Percentiles rank a stretch among this genome's conserved stretches.
Conservation (phyloP, 108 stramenopile species). For the Mediolabrus comicus region DNA sequence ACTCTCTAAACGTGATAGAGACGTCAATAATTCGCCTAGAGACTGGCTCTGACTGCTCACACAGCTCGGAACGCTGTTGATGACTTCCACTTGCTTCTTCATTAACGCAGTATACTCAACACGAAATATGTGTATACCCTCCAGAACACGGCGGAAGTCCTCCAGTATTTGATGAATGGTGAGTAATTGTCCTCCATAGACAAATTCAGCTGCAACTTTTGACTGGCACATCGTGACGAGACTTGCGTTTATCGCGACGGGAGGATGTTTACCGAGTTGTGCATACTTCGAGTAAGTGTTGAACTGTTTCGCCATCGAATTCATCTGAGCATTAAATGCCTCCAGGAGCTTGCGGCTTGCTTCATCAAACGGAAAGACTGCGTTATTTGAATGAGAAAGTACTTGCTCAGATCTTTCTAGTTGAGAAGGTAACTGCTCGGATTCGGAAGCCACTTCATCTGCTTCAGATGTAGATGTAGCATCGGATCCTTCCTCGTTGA, state of each 20-base stretch:
- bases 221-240: not conserved
- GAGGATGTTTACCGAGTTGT: too few relatives aligned
- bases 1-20: not conserved
- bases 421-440: too few relatives aligned
- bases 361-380: too few relatives aligned
- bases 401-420: too few relatives aligned
- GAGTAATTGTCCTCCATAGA: not conserved
- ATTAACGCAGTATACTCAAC: not conserved
- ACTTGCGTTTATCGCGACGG: not conserved
- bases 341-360: too few relatives aligned
- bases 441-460: too few relatives aligned
- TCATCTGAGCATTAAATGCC: too few relatives aligned
- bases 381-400: too few relatives aligned
- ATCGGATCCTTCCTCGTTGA: too few relatives aligned
- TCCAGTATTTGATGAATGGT: not conserved
- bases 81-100: not conserved
- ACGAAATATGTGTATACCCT: not conserved
- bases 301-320: too few relatives aligned
- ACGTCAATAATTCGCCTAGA: not conserved
- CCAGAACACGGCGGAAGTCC: not conserved
- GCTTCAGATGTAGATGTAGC: too few relatives aligned
- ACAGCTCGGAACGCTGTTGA: not conserved
- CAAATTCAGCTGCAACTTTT: not conserved
- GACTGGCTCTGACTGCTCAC: not conserved
- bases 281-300: too few relatives aligned